Conservation (phyloP, 352 stramenopile species). For the Phytophthora colocasiae region DNA sequence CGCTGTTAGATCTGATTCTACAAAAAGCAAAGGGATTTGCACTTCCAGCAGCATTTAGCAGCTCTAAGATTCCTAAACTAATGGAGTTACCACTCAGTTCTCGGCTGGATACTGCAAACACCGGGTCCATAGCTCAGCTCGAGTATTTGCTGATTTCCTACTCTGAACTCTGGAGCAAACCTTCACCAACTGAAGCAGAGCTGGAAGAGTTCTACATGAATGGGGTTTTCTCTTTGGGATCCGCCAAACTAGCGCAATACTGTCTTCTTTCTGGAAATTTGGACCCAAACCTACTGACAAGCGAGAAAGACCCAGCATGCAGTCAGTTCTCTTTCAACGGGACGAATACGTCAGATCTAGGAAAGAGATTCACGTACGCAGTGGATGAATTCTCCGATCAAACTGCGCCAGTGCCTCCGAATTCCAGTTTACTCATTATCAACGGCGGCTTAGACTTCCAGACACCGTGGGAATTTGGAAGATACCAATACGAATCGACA, state of each 20-base stretch:
- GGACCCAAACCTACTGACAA: conserved; percentile 1
- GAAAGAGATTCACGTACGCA: conserved; percentile 35
- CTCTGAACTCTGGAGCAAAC: conserved; percentile 33
- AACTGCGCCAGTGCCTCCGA: conserved; percentile 35
- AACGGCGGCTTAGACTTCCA: conserved; percentile 52
- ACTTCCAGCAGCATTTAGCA: background rate
- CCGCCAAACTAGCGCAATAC: conserved; percentile 22
- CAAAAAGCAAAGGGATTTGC: conserved; percentile 6
- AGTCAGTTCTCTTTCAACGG: background rate
- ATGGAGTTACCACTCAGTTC: background rate
- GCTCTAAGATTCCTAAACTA: background rate
- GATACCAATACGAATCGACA: conserved; percentile 34
- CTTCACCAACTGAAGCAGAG: conserved; percentile 31
- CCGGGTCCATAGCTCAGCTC: conserved; percentile 23
- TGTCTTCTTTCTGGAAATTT: conserved; percentile 40
- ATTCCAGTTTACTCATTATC: conserved; percentile 51
- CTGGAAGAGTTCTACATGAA: conserved; percentile 23
- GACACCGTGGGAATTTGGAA: conserved; percentile 49
- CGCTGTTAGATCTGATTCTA: conserved; percentile 19
- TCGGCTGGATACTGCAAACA: background rate
- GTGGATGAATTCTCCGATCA: conserved; percentile 45
- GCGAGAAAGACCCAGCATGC: conserved; percentile 26
- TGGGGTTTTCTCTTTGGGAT: conserved; percentile 31
- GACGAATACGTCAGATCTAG: conserved; percentile 1
- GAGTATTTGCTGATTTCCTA: conserved; percentile 37